Conservation (phyloP, 1,284 basidiomycete genomes). For the Coniophora puteana region DNA sequence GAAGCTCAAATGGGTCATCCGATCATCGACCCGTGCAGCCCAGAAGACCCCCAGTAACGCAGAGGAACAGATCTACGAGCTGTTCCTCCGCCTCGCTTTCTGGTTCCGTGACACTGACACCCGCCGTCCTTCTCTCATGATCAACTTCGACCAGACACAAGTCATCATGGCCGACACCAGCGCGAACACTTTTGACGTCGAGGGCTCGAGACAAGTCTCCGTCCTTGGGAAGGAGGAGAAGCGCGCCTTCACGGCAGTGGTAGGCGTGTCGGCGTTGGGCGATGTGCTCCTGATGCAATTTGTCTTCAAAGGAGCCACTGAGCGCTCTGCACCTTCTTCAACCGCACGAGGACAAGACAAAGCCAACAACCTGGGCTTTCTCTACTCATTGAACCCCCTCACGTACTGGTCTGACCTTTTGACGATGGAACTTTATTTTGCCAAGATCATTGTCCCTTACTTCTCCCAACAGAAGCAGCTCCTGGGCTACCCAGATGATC, state of each 20-base stretch:
- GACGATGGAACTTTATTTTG: constrained; percentile 32
- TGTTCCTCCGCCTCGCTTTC: constrained; percentile 21
- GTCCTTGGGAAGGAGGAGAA: constrained; percentile 32
- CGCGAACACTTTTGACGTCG: constrained; percentile 25
- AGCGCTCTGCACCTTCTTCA: constrained; percentile 17
- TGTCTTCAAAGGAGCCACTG: constrained; percentile 24
- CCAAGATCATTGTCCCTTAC: constrained; percentile 31
- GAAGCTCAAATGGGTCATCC: neutral
- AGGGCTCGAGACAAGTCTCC: constrained; percentile 28
- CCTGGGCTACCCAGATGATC: constrained; percentile 18
- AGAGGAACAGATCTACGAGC: constrained; percentile 2
- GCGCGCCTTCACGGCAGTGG: constrained; percentile 30
- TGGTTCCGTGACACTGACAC: constrained; percentile 28
- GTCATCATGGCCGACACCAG: constrained; percentile 23
- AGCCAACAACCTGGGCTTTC: constrained; percentile 20
- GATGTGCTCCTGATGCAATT: constrained; percentile 28
- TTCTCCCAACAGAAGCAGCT: constrained; percentile 18
- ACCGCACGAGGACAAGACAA: too few species aligned
- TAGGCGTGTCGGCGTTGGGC: constrained; percentile 24
- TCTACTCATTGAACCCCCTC: constrained; percentile 23
- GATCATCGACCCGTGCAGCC: neutral
- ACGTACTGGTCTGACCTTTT: constrained; percentile 37
- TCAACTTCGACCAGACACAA: constrained; percentile 38
- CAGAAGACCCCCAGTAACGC: neutral
- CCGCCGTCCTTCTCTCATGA: constrained; percentile 16